Conservation (phyloP, 2,329 filamentous ascomycete genomes). For the Tolypocladium inflatum region DNA sequence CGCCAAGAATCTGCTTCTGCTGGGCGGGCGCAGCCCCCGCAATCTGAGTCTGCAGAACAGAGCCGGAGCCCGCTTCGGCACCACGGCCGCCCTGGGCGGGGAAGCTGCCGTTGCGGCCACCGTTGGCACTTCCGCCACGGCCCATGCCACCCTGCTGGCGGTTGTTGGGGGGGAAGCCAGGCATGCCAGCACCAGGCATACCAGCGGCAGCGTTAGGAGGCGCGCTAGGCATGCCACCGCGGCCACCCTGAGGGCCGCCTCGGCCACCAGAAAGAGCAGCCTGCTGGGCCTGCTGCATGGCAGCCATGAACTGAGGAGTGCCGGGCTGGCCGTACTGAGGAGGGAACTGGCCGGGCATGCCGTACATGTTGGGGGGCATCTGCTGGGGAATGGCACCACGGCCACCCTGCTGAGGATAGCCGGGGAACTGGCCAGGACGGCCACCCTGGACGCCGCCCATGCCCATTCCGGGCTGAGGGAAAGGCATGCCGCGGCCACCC, state of each 20-base stretch:
- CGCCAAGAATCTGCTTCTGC: conserved; percentile 98
- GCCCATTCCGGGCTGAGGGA: conserved; percentile 54
- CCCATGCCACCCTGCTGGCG: conserved; percentile 42
- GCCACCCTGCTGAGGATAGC: conserved; percentile 77
- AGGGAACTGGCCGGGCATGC: conserved; percentile 70
- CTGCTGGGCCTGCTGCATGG: conserved; percentile 70
- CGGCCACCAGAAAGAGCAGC: conserved; percentile 51
- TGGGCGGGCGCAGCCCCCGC: conserved; percentile 51
- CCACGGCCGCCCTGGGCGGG: conserved; percentile 39
- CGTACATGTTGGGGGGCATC: conserved; percentile 80
- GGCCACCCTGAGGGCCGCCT: conserved; percentile 56
- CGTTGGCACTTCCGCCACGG: conserved; percentile 30
- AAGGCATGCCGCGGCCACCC: conserved; percentile 56
- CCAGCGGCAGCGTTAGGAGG: conserved; percentile 49
- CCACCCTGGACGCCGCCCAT: conserved; percentile 68
- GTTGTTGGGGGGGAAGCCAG: conserved; percentile 48
- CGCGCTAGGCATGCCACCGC: conserved; percentile 67
- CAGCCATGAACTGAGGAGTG: conserved; percentile 70
- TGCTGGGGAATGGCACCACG: conserved; percentile 82
- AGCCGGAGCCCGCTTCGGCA: conserved; percentile 19
- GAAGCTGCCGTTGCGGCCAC: conserved; percentile 33
- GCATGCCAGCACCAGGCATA: conserved; percentile 40
- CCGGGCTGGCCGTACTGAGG: conserved; percentile 72
- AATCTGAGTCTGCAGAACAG: conserved; percentile 49
- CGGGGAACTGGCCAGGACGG: conserved; percentile 78